phyloP scores from a whole-genome alignment of 1,284 basidiomycete species.

The Moesziomyces sp. region DNA sequence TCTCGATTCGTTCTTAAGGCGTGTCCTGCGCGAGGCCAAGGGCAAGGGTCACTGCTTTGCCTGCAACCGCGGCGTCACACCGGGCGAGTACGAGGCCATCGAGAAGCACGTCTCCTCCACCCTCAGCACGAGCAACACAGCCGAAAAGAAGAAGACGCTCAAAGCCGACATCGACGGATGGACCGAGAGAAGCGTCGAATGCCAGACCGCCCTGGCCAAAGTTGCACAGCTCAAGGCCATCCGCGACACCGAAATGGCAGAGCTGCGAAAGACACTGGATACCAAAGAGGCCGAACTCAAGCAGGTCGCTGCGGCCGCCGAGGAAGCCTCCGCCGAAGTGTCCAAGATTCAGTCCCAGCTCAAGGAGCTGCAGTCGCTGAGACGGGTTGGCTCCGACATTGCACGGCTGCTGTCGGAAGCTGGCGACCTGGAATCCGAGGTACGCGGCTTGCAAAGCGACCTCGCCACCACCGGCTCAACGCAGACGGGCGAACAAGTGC shows the following conservation, averaged over 20 bases:
- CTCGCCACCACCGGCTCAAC: slow-evolving; percentile 49
- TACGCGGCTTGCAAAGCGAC: slow-evolving; percentile 47
- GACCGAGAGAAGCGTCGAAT: slow-evolving; percentile 62
- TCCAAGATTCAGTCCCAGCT: slow-evolving; percentile 34
- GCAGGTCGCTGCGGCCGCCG: slow-evolving; percentile 58
- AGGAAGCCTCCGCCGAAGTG: slow-evolving; percentile 41
- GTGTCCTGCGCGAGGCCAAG: slow-evolving; percentile 75
- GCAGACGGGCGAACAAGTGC: slow-evolving; percentile 57
- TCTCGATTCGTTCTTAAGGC: slow-evolving; percentile 73
- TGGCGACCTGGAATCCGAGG: slow-evolving; percentile 33
- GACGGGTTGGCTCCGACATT: slow-evolving; percentile 46
- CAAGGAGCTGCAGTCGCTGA: slow-evolving; percentile 44
- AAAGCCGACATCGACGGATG: slow-evolving; percentile 72
- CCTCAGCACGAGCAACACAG: slow-evolving; percentile 64
- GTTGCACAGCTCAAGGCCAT: slow-evolving; percentile 47
- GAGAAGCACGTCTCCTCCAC: slow-evolving; percentile 61
- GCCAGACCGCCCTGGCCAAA: slow-evolving; percentile 76
- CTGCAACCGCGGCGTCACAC: slow-evolving; percentile 79
- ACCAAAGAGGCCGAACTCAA: slow-evolving; percentile 70
- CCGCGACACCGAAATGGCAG: slow-evolving; percentile 57
- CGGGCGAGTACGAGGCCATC: slow-evolving; percentile 71
- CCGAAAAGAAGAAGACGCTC: slow-evolving; percentile 75
- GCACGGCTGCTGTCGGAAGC: slow-evolving; percentile 40
- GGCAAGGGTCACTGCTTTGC: slow-evolving; percentile 78
- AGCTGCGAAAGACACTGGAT: slow-evolving; percentile 76